Evolutionary conservation across 371 early-diverging fungal genomes (phyloP).

Genomic region (Coemansia sp.): DNA sequence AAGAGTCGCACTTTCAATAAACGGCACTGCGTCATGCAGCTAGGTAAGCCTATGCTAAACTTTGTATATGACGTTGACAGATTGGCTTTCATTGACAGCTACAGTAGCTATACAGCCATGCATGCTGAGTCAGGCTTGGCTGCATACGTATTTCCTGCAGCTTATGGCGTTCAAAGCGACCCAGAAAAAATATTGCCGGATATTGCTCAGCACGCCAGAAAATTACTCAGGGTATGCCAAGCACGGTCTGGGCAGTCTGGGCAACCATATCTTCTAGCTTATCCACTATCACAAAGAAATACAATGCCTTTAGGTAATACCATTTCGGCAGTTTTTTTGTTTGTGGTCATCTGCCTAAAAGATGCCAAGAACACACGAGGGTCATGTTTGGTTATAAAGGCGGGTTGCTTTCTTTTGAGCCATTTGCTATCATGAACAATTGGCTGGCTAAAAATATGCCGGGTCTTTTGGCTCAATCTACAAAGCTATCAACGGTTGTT

Average conservation of each 20-base stretch:
- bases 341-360: not conserved
- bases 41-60: too few relatives aligned
- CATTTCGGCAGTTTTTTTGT: not conserved
- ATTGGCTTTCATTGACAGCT: not conserved
- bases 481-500: not conserved
- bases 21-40: too few relatives aligned
- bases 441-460: slow-evolving; percentile 1
- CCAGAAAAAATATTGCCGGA: not conserved
- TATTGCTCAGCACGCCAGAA: not conserved
- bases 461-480: not conserved
- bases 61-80: not conserved
- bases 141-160: not conserved
- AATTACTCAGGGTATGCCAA: not conserved
- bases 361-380: not conserved
- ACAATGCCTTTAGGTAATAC: not conserved
- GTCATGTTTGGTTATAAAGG: not conserved
- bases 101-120: not conserved
- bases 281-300: not conserved
- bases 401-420: not conserved
- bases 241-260: not conserved
- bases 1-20: too few relatives aligned
- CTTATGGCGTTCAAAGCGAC: not conserved
- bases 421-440: not conserved
- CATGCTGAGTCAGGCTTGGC: not conserved
- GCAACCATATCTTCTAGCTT: not conserved